Conservation (phyloP, 116 monocot genomes). For the Dioscorea cayenensis region DNA sequence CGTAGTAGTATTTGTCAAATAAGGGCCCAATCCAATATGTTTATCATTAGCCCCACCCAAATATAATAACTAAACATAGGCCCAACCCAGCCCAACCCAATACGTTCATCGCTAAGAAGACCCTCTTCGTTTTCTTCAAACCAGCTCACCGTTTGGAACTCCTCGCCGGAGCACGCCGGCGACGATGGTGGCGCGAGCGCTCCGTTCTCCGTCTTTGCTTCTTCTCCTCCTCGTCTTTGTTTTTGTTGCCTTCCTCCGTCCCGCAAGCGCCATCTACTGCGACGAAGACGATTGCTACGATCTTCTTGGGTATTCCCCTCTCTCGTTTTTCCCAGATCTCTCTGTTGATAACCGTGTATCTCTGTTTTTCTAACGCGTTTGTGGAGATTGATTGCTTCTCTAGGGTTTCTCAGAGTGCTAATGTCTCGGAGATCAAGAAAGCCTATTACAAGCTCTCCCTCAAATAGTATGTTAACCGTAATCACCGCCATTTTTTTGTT, state of each 20-base stretch:
- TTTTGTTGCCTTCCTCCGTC: constrained; percentile 24
- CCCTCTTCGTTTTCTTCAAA: too few species aligned
- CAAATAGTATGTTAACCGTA: constrained; percentile 47
- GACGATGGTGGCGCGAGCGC: background rate
- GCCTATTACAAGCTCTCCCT: constrained; percentile 98
- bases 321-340: background rate
- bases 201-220: background rate
- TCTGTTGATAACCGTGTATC: background rate
- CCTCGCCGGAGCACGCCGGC: too few species aligned
- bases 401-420: constrained; percentile 83
- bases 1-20: too few species aligned
- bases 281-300: constrained; percentile 99
- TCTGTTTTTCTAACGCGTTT: background rate
- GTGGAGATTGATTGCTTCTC: background rate
- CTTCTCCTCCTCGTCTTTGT: constrained; percentile 20
- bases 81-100: too few species aligned
- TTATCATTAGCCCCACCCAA: too few species aligned
- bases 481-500: background rate
- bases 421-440: constrained; percentile 92
- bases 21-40: too few species aligned
- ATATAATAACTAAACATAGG: too few species aligned
- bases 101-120: too few species aligned
- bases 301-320: constrained; percentile 64
- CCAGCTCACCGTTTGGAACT: too few species aligned
- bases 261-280: constrained; percentile 69